Evolutionary conservation across 2,329 filamentous ascomycete species (phyloP).

Genomic region (Ophiostoma tasmaniense): DNA sequence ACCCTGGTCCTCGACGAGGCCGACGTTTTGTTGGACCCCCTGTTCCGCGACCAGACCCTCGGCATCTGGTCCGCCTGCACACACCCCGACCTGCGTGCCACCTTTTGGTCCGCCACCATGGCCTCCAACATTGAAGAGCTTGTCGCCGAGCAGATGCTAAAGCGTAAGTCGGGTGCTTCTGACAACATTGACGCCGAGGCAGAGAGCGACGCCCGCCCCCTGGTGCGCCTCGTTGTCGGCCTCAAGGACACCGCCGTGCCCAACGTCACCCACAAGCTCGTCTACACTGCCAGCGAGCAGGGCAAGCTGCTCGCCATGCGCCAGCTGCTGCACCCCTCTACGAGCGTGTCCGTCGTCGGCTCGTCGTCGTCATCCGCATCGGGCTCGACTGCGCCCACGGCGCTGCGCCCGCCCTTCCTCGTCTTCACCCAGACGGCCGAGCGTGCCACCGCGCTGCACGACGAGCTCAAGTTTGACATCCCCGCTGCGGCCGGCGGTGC

Average conservation of each 20-base stretch:
- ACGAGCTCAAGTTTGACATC: conserved; percentile 91
- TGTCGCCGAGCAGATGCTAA: conserved; percentile 56
- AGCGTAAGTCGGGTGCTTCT: neutral
- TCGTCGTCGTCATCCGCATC: conserved; percentile 23
- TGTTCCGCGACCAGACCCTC: conserved; percentile 84
- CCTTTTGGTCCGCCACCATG: conserved; percentile 96
- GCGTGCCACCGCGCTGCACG: conserved; percentile 75
- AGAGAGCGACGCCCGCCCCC: conserved; percentile 32
- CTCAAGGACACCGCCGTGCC: conserved; percentile 93
- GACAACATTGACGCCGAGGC: neutral
- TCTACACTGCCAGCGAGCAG: conserved; percentile 85
- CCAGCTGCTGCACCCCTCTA: conserved; percentile 73
- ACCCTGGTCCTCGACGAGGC: conserved; percentile 85
- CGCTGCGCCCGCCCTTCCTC: conserved; percentile 77
- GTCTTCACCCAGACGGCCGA: conserved; percentile 92
- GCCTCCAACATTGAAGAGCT: conserved; percentile 83
- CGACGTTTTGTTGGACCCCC: conserved; percentile 82
- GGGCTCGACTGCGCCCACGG: conserved; percentile 18
- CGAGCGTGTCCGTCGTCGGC: conserved; percentile 31
- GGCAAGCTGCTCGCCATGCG: conserved; percentile 88
- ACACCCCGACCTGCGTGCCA: conserved; percentile 60
- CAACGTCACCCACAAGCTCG: conserved; percentile 79
- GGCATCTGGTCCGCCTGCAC: conserved; percentile 74
- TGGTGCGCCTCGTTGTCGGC: conserved; percentile 86
- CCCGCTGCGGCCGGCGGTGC: conserved; percentile 78